Percentiles rank a stretch among this genome's conserved stretches.
These are phyloP conservation scores for Martiniozyma abietophila DNA, from an alignment of 805 yeast genomes.

Conservation along the genomic window DNA sequence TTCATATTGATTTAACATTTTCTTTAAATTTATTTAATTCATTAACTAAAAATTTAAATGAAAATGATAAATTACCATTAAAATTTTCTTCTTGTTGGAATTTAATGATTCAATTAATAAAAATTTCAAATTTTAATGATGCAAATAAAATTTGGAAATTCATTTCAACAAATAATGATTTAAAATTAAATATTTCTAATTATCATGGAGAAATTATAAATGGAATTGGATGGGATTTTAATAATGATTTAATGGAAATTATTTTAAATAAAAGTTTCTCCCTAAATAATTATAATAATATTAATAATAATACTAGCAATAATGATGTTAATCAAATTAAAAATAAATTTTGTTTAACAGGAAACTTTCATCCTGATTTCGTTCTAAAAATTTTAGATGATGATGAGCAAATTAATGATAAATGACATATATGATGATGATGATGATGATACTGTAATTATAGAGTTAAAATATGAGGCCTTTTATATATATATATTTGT, in stretches of 20 bases:
- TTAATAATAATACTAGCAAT: background rate
- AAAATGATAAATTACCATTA: too few species aligned
- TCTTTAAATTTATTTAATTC: too few species aligned
- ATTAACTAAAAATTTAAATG: too few species aligned
- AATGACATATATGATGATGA: too few species aligned
- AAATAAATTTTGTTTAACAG: background rate
- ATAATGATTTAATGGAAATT: slow-evolving; percentile 1
- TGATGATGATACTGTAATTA: too few species aligned
- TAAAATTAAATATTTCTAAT: slow-evolving; percentile 1
- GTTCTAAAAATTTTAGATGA: too few species aligned
- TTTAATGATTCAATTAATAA: background rate
- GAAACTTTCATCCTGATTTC: slow-evolving; percentile 1
- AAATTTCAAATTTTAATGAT: background rate
- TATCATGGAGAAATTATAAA: slow-evolving; percentile 1
- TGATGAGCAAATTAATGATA: too few species aligned
- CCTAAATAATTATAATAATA: slow-evolving; percentile 3
- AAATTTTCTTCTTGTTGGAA: background rate
- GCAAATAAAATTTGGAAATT: slow-evolving; percentile 2
- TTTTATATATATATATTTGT: too few species aligned
- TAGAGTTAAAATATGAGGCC: too few species aligned
- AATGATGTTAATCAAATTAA: background rate
- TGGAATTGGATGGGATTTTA: slow-evolving; percentile 4
- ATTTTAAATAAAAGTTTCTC: slow-evolving; percentile 1
- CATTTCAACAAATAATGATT: background rate
- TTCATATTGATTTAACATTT: background rate